Base-by-base conservation (phyloP, 139 green algal genomes). In the Parachlorella kessleri region DNA sequence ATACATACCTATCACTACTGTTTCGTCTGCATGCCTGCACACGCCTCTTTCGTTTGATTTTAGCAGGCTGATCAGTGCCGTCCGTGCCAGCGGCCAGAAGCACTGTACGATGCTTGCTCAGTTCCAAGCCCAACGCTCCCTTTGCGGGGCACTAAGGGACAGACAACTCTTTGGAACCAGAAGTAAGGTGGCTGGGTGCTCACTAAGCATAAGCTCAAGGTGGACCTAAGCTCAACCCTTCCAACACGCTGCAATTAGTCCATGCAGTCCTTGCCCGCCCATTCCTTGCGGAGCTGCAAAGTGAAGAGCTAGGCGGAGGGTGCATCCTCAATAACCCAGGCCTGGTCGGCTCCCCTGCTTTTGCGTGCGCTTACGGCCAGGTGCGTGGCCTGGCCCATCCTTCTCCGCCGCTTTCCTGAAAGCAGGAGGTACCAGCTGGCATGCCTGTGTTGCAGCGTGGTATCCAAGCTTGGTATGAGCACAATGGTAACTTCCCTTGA, bases 321-420 rank as follows among this genome's bases (percentile, higher is more conserved):
- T 76, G 35, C 3, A 72, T 82, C 7, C n/a, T 72, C 18, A 79
- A 80, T 38, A 73, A 75, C 53, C 70, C 64, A 0, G 28, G 5
- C 6, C 33, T 28, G 2, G 48, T 59, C 23, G 70, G 64, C 38
- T 66, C 76, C 10, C 79, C 82, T 2, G 78, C 82, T n/a, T 89
- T 85, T 66, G 76, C 79, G 21, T 72, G 80, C 6, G 42, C 78
- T 1, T 89, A 81, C 66, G 81, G 74, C 69, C 38, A 82, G 85
- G 85, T 59, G 48, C 21, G 48, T 59, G 21, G 48, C 48, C 21
- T 59, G 48, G 21, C 48, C 14, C 48, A 59, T n/a, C n/a, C n/a
- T n/a, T n/a, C n/a, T n/a, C n/a, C n/a, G n/a, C n/a, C n/a, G n/a
- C n/a, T n/a, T n/a, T n/a, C n/a, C n/a, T n/a, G n/a, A n/a, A n/a